Evolutionary conservation across 2,329 filamentous ascomycete species (phyloP), one percentile per base, ranked within the genome.

Genomic region (Chaetoscypha palmicola): DNA sequence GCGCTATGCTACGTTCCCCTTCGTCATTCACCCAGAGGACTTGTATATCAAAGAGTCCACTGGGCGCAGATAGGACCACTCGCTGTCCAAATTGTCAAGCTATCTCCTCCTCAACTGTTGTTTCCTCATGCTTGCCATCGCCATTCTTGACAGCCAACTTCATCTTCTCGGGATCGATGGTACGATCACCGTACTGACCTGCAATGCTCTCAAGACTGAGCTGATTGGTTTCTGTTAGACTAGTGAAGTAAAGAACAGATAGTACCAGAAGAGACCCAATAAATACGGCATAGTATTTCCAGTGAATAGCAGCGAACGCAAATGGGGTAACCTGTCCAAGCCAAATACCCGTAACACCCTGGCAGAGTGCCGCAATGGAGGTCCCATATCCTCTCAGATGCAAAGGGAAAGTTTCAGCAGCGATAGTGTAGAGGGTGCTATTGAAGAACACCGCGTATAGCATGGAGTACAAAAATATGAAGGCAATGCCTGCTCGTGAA

Each of bases 151-250:
- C 26, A 12, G 38, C 28, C 7, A 40, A 9, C 20, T 40, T 19
- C 16, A 40, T 17, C 24, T 40, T 40, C 38, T 32, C 38, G n/a
- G 26, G 31, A 3, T 16, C 20, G 17, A 40, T 32, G 3, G 38
- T 40, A 8, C 28, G 28, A 38, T 51, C 46, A 3, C 57, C 60
- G 37, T 63, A 62, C 1, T 55, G 33, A 33, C 51, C 55, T 2
- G 53, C 59, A 50, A 66, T 66, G 55, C 81, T 72, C 62, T 85
- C 81, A 32, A 84, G 70, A 1, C 72, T 76, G 16, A 83, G 68
- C 32, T 78, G 79, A 64, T 83, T 82, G 38, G 81, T 84, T 66
- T 83, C 80, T 48, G 79, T 78, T 49, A 84, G 66, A 57, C 76
- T 72, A 53, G 67, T 56, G 32, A 59, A 66, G 21, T 65, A 66